Conservation (phyloP, 1,284 basidiomycete species). For the Takashimella tepidaria region DNA sequence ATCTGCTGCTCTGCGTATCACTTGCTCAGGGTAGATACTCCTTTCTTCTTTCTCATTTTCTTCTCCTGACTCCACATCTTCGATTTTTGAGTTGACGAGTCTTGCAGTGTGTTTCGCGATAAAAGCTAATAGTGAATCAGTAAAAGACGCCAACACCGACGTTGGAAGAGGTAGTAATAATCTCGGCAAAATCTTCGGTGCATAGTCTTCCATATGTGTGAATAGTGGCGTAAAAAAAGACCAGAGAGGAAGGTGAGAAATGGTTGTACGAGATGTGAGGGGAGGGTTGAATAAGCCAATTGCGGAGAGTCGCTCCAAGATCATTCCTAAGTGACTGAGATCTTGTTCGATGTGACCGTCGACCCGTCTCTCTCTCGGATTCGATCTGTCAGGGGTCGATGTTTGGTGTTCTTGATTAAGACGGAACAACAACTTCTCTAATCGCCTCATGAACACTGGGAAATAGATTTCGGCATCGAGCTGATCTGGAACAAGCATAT, state of each 20-base stretch:
- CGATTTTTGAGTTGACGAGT: background rate
- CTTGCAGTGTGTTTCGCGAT: slow-evolving; percentile 14
- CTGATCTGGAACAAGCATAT: slow-evolving; percentile 14
- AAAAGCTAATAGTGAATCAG: slow-evolving; percentile 24
- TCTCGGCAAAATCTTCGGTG: slow-evolving; percentile 53
- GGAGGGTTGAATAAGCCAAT: slow-evolving; percentile 28
- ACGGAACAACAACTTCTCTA: too few species aligned
- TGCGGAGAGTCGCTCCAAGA: slow-evolving; percentile 27
- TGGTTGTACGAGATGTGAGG: slow-evolving; percentile 23
- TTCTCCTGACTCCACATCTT: slow-evolving; percentile 17
- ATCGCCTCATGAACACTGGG: too few species aligned
- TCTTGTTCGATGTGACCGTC: too few species aligned
- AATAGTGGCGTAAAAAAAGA: slow-evolving; percentile 49
- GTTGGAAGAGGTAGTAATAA: slow-evolving; percentile 58
- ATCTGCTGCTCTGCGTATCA: too few species aligned
- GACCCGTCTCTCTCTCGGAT: too few species aligned
- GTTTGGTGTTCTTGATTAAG: too few species aligned
- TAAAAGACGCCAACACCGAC: slow-evolving; percentile 42
- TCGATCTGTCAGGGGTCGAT: too few species aligned
- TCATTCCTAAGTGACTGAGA: too few species aligned
- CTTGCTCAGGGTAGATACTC: slow-evolving; percentile 11
- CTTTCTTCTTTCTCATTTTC: slow-evolving; percentile 19
- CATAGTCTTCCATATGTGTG: slow-evolving; percentile 57
- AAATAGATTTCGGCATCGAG: slow-evolving; percentile 45
- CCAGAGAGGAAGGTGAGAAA: slow-evolving; percentile 41